phyloP scores from a whole-genome alignment of 2,329 filamentous ascomycete species.

The Incumbomyces lentus region DNA sequence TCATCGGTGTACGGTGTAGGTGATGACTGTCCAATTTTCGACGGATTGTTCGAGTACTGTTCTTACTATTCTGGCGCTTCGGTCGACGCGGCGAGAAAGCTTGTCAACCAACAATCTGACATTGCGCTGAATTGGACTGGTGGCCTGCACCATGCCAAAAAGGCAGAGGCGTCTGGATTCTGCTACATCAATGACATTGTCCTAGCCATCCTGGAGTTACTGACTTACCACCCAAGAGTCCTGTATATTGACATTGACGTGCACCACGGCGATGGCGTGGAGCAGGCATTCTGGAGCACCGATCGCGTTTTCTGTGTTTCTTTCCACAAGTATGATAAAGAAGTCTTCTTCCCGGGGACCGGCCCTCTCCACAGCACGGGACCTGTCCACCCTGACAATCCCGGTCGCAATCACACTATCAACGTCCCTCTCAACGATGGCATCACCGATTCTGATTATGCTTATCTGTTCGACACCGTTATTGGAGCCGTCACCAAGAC shows the following conservation, averaged over 20 bases:
- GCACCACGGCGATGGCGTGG: conserved; percentile 82
- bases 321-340: conserved; percentile 90
- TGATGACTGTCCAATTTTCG: conserved; percentile 92
- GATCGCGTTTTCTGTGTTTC: conserved; percentile 87
- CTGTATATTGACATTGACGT: conserved; percentile 94
- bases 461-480: conserved; percentile 70
- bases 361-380: conserved; percentile 80
- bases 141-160: conserved; percentile 92
- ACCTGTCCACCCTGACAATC: conserved; percentile 69
- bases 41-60: conserved; percentile 90
- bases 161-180: conserved; percentile 85
- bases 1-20: conserved; percentile 70
- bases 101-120: conserved; percentile 76
- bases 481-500: conserved; percentile 67
- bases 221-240: conserved; percentile 72
- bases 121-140: conserved; percentile 98
- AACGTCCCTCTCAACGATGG: conserved; percentile 87
- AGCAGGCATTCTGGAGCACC: conserved; percentile 82
- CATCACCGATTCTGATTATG: conserved; percentile 84
- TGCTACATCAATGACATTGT: conserved; percentile 99
- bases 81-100: conserved; percentile 79
- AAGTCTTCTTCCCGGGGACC: conserved; percentile 79
- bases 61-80: conserved; percentile 86
- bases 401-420: conserved; percentile 77
- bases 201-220: conserved; percentile 76